Conservation (phyloP, 805 yeast genomes). For the Nakazawaea molendinolei region DNA sequence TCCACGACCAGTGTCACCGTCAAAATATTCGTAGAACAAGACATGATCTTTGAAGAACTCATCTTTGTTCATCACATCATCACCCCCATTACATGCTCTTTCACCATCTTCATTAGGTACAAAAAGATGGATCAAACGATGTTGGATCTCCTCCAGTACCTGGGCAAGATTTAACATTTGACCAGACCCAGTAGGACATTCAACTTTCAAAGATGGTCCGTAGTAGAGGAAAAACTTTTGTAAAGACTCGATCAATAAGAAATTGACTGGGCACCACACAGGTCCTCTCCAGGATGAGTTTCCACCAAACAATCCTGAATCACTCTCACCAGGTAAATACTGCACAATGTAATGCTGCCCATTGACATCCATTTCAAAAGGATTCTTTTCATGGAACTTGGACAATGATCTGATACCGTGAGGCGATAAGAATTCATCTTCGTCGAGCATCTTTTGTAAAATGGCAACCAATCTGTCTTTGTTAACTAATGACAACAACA, state of each 20-base stretch:
- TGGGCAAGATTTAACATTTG: constrained; percentile 70
- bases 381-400: constrained; percentile 76
- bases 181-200: constrained; percentile 85
- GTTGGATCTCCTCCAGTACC: constrained; percentile 87
- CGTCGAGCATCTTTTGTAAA: constrained; percentile 76
- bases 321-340: constrained; percentile 84
- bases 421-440: constrained; percentile 74
- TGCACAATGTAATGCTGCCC: constrained; percentile 65
- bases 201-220: constrained; percentile 79
- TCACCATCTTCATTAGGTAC: constrained; percentile 51
- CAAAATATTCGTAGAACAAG: constrained; percentile 82
- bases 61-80: constrained; percentile 46
- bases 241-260: constrained; percentile 76
- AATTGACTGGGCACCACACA: constrained; percentile 92
- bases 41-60: constrained; percentile 68
- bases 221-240: constrained; percentile 85
- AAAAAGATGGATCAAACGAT: constrained; percentile 73
- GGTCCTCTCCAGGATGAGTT: constrained; percentile 98
- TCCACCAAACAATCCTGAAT: constrained; percentile 93
- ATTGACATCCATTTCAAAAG: constrained; percentile 77
- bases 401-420: constrained; percentile 88
- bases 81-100: constrained; percentile 77
- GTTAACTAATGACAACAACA: constrained; percentile 72
- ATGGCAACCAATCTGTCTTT: constrained; percentile 74
- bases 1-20: constrained; percentile 93